These are phyloP conservation scores for Hygrophorus pudorinus DNA, from an alignment of 768 basidiomycete genomes.

Conservation along the genomic window DNA sequence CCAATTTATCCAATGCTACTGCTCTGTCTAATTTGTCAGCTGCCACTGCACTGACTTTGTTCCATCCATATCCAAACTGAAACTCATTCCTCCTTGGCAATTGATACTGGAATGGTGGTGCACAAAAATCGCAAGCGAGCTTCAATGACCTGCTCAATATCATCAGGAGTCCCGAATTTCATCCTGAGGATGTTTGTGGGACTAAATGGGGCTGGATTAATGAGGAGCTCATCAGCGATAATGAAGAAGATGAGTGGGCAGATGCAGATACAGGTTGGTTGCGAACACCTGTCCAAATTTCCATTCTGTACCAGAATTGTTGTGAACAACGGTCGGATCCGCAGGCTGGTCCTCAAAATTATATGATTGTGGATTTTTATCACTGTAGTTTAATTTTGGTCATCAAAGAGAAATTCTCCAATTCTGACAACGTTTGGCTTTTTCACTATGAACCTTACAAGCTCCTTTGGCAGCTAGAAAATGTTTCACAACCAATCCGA, in stretches of 20 bases:
- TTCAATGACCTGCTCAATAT: constrained; percentile 11
- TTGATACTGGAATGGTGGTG: constrained; percentile 14
- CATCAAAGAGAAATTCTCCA: constrained; percentile 9
- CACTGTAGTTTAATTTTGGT: constrained; percentile 9
- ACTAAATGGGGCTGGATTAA: constrained; percentile 8
- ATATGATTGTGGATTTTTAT: constrained; percentile 7
- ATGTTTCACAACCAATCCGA: not conserved
- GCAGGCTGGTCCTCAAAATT: not conserved
- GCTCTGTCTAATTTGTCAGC: too few relatives aligned
- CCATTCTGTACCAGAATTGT: constrained; percentile 1
- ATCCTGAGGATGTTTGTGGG: constrained; percentile 4
- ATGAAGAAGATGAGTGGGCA: constrained; percentile 5
- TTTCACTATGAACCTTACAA: constrained; percentile 9
- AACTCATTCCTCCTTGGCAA: constrained; percentile 10
- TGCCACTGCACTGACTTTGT: not conserved
- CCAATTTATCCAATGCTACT: too few relatives aligned
- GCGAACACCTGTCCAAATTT: constrained; percentile 3
- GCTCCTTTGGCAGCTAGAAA: constrained; percentile 2
- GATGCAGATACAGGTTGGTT: constrained; percentile 13
- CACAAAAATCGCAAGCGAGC: constrained; percentile 12
- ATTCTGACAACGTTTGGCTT: not conserved
- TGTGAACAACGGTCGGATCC: not conserved
- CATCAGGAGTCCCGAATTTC: constrained; percentile 4
- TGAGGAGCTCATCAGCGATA: not conserved
- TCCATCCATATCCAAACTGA: constrained; percentile 12